A percentile compares a stretch with the other conserved stretches of the same genome.
Evolutionary conservation across 768 basidiomycete genomes (phyloP).

Genomic region (Mycena polygramma): DNA sequence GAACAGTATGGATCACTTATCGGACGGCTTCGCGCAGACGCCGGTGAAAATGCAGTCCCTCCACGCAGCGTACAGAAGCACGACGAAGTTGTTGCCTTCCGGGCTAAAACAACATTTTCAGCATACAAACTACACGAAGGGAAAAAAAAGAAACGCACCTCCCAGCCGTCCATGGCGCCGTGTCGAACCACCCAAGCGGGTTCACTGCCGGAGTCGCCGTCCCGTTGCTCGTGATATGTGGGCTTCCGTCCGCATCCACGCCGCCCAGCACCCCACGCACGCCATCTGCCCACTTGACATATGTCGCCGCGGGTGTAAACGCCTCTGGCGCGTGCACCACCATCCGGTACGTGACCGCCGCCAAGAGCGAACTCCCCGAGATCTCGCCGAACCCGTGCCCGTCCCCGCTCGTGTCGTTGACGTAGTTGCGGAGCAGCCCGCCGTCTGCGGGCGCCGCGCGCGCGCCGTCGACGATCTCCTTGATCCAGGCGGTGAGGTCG

Average conservation of each 20-base stretch:
- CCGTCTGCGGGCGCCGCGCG: slow-evolving; percentile 46
- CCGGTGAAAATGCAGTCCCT: slow-evolving; percentile 50
- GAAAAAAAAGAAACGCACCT: slow-evolving; percentile 12
- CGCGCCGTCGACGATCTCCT: slow-evolving; percentile 61
- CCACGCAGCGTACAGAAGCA: slow-evolving; percentile 55
- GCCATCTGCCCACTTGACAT: slow-evolving; percentile 42
- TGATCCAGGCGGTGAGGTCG: slow-evolving; percentile 53
- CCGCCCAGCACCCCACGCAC: slow-evolving; percentile 46
- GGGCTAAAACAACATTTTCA: slow-evolving; percentile 40
- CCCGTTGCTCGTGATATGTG: slow-evolving; percentile 48
- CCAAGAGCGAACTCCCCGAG: slow-evolving; percentile 57
- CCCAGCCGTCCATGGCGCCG: slow-evolving; percentile 49
- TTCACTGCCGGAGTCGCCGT: slow-evolving; percentile 53
- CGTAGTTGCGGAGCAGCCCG: slow-evolving; percentile 58
- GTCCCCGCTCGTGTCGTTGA: slow-evolving; percentile 44
- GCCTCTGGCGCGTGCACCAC: slow-evolving; percentile 38
- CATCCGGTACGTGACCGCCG: slow-evolving; percentile 54
- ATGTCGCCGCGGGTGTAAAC: slow-evolving; percentile 32
- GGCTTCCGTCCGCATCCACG: slow-evolving; percentile 32
- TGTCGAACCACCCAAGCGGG: slow-evolving; percentile 52
- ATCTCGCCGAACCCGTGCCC: slow-evolving; percentile 59
- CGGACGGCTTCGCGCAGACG: slow-evolving; percentile 22
- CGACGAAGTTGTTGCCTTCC: slow-evolving; percentile 54
- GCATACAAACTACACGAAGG: not conserved
- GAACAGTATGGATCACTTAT: no score